Evolutionary conservation across 805 yeast species (phyloP), one percentile per base, ranked within the genome.

Genomic region (Teunomyces kruisii): DNA sequence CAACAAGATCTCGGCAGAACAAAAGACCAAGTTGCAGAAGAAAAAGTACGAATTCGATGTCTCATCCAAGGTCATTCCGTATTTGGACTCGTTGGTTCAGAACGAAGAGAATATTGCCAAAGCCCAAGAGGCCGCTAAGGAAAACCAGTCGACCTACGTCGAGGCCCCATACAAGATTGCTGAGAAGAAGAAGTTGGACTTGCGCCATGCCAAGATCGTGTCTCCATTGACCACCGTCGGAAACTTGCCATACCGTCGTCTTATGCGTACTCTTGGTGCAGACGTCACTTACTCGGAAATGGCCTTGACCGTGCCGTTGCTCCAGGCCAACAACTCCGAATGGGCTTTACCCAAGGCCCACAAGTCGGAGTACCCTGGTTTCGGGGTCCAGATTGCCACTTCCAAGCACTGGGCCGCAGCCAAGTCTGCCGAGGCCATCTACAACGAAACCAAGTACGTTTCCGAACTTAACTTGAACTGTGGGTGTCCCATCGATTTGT

Each of bases 181-280:
- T n/a, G 98, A 94, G 64, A 94, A 94, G 79, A 87, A 85, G 63
- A 75, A 68, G 45, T 60, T 94, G 39, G 72, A 90, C 58, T 75
- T 87, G 42, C 69, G 72, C 29, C 72, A 80, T 38, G 92, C 92
- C 52, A 90, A 90, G 65, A 89, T 94, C 48, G 84, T 94, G 6
- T 88, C 97, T 2, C 99, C 99, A 1, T 76, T 94, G 50, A 95
- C 99, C 28, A 94, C 99, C 0, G 99, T 94, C 5, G 99, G 99
- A 16, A 94, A 94, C 65, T 74, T 94, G 56, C 99, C 99, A 12
- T 94, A 81, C 68, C 84, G 99, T 65, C 78, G 98, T 55, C 75
- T 94, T 48, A 91, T 94, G 97, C 86, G 84, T 57, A 76, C 84
- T 1, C 65, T 89, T 28, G 97, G 97, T 13, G 96, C 96, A 9